phyloP scores from a whole-genome alignment of 192 early-diverging fungal genomes.

The Rhizophagus sp. region DNA sequence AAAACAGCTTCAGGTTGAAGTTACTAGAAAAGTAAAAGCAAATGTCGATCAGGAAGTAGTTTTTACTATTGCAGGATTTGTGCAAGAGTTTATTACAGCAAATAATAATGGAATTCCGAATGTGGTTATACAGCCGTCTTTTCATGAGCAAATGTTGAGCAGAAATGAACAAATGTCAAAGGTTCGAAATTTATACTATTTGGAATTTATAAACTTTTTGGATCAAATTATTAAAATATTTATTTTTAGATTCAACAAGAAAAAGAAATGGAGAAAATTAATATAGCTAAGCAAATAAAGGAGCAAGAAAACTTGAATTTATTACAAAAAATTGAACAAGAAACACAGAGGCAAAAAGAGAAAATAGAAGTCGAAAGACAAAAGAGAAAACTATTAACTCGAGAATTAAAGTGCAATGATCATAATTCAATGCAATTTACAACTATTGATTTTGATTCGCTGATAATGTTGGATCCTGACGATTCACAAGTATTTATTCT shows the following conservation, averaged over 20 bases:
- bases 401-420: slow-evolving; percentile 22
- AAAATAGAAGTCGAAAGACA: slow-evolving; percentile 47
- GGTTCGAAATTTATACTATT: slow-evolving; percentile 13
- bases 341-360: slow-evolving; percentile 33
- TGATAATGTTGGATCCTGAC: slow-evolving; percentile 40
- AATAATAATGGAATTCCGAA: slow-evolving; percentile 52
- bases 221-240: not conserved
- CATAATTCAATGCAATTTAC: slow-evolving; percentile 29
- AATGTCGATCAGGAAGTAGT: slow-evolving; percentile 66
- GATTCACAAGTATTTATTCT: slow-evolving; percentile 36
- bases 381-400: slow-evolving; percentile 40
- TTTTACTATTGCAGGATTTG: slow-evolving; percentile 58
- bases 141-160: slow-evolving; percentile 58
- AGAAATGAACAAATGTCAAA: slow-evolving; percentile 52
- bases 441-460: slow-evolving; percentile 40
- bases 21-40: slow-evolving; percentile 40
- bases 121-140: slow-evolving; percentile 52
- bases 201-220: not conserved
- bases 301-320: slow-evolving; percentile 35
- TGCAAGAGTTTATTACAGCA: slow-evolving; percentile 61
- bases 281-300: slow-evolving; percentile 38
- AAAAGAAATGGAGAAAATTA: slow-evolving; percentile 38
- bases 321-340: slow-evolving; percentile 47
- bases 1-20: slow-evolving; percentile 41
- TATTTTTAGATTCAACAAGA: slow-evolving; percentile 35